Conservation (phyloP, 208 protist genomes). For the Acanthamoeba healyi region DNA sequence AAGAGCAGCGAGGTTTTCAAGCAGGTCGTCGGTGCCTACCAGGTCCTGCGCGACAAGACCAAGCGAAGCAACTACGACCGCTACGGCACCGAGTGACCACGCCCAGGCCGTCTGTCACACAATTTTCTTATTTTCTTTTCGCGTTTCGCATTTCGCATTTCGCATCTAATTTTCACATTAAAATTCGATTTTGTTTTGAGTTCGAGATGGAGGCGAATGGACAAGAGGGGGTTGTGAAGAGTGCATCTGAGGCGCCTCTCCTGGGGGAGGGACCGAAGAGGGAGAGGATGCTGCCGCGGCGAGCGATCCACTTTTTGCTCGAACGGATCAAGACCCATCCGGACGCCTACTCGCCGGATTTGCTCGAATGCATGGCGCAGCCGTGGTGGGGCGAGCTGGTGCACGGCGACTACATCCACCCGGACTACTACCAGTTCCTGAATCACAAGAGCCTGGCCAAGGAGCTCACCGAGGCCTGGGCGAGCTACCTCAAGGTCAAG, state of each 20-base stretch:
- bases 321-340: slow-evolving; percentile 20
- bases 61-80: slow-evolving; percentile 26
- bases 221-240: neutral
- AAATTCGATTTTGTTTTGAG: too few species aligned
- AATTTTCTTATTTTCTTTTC: neutral
- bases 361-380: slow-evolving; percentile 54
- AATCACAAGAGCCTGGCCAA: slow-evolving; percentile 64
- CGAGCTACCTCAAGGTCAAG: slow-evolving; percentile 37
- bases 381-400: slow-evolving; percentile 50
- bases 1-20: slow-evolving; percentile 33
- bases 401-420: neutral
- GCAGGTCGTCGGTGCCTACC: neutral
- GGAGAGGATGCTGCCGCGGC: neutral
- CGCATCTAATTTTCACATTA: too few species aligned
- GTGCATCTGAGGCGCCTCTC: neutral
- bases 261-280: neutral
- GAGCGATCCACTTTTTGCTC: slow-evolving; percentile 24
- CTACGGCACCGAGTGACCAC: neutral
- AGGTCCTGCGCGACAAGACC: slow-evolving; percentile 16
- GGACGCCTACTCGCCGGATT: slow-evolving; percentile 30
- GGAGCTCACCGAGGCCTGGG: slow-evolving; percentile 53
- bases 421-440: slow-evolving; percentile 10
- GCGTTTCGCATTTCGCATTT: too few species aligned
- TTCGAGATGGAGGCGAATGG: neutral
- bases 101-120: too few species aligned